Conservation (phyloP, 441 rosid species). For the Aleurites moluccanus region DNA sequence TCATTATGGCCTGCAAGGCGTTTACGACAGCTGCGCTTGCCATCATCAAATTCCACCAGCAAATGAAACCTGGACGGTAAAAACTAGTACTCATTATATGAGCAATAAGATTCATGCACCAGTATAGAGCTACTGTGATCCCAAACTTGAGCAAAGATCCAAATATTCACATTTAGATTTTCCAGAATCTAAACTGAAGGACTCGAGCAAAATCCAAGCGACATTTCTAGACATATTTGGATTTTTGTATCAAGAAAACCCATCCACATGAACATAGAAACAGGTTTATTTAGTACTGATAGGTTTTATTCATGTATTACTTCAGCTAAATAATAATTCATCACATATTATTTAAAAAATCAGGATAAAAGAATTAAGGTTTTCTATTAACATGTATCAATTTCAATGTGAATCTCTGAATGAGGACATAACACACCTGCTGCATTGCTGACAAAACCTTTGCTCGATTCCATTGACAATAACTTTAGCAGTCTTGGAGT, state of each 20-base stretch:
- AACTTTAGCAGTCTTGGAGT: slow-evolving; percentile 59
- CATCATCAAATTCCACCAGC: slow-evolving; percentile 37
- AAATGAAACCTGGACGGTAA: slow-evolving; percentile 36
- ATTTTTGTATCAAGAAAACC: background rate
- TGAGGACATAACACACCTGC: slow-evolving; percentile 44
- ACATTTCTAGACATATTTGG: background rate
- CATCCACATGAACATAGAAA: no score
- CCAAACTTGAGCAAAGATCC: background rate
- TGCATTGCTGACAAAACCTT: slow-evolving; percentile 78
- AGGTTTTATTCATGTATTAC: background rate
- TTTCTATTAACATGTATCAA: no score
- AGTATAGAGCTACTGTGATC: background rate
- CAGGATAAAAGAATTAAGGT: no score
- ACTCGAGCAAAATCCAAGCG: background rate
- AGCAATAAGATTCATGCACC: background rate
- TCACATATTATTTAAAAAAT: background rate
- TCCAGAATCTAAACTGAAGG: background rate
- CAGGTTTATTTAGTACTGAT: background rate
- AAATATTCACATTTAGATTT: background rate
- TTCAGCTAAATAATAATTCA: background rate
- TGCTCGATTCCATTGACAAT: slow-evolving; percentile 62
- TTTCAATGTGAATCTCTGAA: background rate
- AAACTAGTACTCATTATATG: slow-evolving; percentile 22
- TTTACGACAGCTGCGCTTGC: slow-evolving; percentile 43
- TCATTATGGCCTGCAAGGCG: no score